Evolutionary conservation across 148 eudicot species (phyloP).

Genomic region (Arctostaphylos glauca): DNA sequence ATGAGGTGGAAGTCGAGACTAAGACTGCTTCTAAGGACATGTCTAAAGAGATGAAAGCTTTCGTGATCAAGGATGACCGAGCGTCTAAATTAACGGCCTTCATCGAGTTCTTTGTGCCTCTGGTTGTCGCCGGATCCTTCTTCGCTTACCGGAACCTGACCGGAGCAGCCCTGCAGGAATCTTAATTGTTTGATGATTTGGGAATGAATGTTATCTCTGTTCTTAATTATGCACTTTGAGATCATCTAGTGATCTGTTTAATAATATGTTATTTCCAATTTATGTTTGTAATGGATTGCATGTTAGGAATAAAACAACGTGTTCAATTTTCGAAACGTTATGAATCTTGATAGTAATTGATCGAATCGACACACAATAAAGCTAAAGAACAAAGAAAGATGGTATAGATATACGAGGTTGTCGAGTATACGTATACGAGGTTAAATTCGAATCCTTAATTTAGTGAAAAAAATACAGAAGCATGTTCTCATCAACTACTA

Average conservation of each 20-base stretch:
- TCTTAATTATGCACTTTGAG: neutral
- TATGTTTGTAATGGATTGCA: neutral
- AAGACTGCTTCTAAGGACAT: constrained; percentile 13
- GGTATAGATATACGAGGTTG: too few relatives aligned
- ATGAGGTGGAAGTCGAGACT: neutral
- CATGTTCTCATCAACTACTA: too few relatives aligned
- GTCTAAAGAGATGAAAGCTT: constrained; percentile 32
- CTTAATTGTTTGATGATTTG: neutral
- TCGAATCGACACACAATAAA: too few relatives aligned
- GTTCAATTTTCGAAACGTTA: too few relatives aligned
- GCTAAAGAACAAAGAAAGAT: too few relatives aligned
- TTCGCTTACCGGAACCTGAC: constrained; percentile 29
- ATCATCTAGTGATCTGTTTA: neutral
- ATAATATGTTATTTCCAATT: neutral
- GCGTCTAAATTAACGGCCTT: constrained; percentile 18
- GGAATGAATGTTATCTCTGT: neutral
- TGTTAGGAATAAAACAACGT: too few relatives aligned
- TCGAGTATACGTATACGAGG: too few relatives aligned
- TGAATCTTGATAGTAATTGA: too few relatives aligned
- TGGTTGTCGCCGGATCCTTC: constrained; percentile 27
- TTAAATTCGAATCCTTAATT: too few relatives aligned
- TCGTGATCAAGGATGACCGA: constrained; percentile 34
- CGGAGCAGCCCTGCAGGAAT: constrained; percentile 7
- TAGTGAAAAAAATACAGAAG: too few relatives aligned
- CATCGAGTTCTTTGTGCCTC: constrained; percentile 33